A percentile compares a stretch with the other conserved stretches of the same genome.
phyloP scores from a whole-genome alignment of 2,329 filamentous ascomycete species.

The Aspergillus sp. region DNA sequence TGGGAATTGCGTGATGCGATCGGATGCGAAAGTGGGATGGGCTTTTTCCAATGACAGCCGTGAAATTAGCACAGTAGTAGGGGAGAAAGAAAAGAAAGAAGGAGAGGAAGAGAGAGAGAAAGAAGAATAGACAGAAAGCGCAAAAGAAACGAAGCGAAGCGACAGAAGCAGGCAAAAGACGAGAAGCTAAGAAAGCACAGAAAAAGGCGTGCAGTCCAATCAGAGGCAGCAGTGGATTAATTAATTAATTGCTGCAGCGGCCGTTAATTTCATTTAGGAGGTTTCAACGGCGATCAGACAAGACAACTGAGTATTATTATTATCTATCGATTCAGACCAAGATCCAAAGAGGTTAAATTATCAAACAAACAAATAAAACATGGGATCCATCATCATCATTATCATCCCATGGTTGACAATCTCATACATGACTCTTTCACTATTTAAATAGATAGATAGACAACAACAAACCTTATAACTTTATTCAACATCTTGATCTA shows the following conservation, averaged over 20 bases:
- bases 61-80: background rate
- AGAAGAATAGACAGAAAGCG: constrained; percentile 4
- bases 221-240: background rate
- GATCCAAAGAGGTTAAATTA: too few species aligned
- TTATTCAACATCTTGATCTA: too few species aligned
- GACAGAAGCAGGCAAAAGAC: background rate
- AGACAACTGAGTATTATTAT: too few species aligned
- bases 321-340: too few species aligned
- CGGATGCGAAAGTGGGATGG: background rate
- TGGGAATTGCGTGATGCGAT: background rate
- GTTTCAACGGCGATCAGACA: background rate
- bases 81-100: background rate
- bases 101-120: constrained; percentile 4
- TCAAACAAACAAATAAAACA: too few species aligned
- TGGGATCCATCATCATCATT: too few species aligned
- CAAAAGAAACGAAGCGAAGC: background rate
- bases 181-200: background rate
- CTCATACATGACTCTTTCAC: too few species aligned
- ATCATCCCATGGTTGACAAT: too few species aligned
- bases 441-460: too few species aligned
- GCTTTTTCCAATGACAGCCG: background rate
- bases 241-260: background rate
- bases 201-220: background rate
- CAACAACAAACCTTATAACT: too few species aligned
- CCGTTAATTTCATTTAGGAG: background rate